Percentiles rank a stretch among this genome's conserved stretches.
Conservation (phyloP, 192 early-diverging fungal genomes). For the Coemansia sp. region DNA sequence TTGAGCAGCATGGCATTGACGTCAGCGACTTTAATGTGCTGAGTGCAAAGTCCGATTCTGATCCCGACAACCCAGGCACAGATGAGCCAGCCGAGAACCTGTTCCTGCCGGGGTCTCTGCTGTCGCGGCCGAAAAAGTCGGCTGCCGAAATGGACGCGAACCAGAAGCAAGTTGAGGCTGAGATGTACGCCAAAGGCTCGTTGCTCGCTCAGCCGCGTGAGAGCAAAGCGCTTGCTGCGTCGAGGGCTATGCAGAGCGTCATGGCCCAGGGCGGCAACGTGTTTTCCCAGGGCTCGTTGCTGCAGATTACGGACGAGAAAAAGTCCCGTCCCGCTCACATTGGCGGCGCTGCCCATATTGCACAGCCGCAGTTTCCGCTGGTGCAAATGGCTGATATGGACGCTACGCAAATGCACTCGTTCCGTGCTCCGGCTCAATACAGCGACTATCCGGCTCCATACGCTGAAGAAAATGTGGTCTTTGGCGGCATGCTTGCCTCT, state of each 20-base stretch:
- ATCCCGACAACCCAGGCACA: not conserved
- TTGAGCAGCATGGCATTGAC: constrained; percentile 38
- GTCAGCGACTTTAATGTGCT: constrained; percentile 42
- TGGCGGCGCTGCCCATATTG: constrained; percentile 31
- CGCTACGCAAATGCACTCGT: not conserved
- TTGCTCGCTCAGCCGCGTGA: constrained; percentile 48
- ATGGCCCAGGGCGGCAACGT: constrained; percentile 49
- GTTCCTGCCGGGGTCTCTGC: constrained; percentile 45
- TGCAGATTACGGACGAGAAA: constrained; percentile 36
- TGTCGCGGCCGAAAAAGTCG: constrained; percentile 43
- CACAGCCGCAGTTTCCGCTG: constrained; percentile 28
- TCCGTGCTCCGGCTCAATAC: not conserved
- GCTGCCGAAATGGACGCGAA: constrained; percentile 21
- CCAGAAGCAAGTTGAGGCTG: constrained; percentile 17
- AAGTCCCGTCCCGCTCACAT: constrained; percentile 40
- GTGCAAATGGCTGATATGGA: constrained; percentile 27
- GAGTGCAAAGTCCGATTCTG: constrained; percentile 1
- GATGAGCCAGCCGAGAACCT: constrained; percentile 18
- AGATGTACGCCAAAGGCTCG: constrained; percentile 49
- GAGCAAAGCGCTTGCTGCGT: constrained; percentile 52
- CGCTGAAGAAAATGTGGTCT: not conserved
- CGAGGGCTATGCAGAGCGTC: constrained; percentile 47
- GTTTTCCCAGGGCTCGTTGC: constrained; percentile 49
- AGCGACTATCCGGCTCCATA: not conserved
- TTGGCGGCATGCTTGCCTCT: constrained; percentile 13